phyloP scores from a whole-genome alignment of 2,329 filamentous ascomycete genomes.

The Colletotrichum sp. region DNA sequence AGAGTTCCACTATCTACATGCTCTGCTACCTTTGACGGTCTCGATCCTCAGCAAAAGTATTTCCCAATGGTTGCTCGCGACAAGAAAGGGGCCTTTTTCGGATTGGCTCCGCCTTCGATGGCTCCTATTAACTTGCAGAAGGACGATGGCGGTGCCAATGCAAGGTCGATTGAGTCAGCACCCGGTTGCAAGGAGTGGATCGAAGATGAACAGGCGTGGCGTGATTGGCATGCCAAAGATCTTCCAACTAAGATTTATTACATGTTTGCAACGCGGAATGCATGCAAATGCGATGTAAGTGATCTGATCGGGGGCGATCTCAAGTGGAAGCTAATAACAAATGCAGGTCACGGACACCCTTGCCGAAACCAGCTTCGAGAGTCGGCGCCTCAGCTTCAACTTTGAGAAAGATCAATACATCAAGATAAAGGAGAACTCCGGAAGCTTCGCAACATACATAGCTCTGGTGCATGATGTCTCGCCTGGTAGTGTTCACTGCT shows the following conservation, averaged over 20 bases:
- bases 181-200: not conserved
- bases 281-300: not conserved
- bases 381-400: fast-evolving
- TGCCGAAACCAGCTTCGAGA: not conserved
- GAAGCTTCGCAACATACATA: not conserved
- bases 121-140: no score
- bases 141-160: not conserved
- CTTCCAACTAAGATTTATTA: not conserved
- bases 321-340: not conserved
- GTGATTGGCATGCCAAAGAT: not conserved
- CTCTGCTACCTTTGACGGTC: not conserved
- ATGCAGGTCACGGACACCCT: not conserved
- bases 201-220: not conserved
- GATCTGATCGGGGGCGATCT: fast-evolving
- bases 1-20: not conserved
- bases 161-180: fast-evolving
- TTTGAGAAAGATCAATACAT: not conserved
- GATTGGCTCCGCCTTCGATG: not conserved
- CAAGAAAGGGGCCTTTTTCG: fast-evolving
- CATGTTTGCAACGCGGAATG: not conserved
- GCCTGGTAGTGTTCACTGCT: not conserved
- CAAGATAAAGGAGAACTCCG: not conserved
- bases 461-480: not conserved
- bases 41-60: not conserved
- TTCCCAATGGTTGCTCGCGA: not conserved